Conservation (phyloP, 148 eudicot species). For the Fallopia convolvulus region DNA sequence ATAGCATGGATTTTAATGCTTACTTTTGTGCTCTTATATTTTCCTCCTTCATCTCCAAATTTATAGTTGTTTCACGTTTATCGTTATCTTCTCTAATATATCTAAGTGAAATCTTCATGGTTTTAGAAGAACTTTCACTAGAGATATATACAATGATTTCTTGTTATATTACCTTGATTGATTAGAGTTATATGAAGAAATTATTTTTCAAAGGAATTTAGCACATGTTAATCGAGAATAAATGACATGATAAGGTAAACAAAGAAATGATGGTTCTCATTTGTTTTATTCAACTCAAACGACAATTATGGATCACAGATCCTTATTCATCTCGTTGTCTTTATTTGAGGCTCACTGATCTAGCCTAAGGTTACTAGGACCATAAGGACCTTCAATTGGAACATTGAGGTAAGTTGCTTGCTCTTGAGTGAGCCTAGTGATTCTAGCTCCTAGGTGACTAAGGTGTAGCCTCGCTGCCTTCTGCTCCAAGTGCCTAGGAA, state of each 20-base stretch:
- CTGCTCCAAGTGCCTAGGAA: slow-evolving; percentile 96
- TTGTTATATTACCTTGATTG: no score
- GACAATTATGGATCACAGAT: neutral
- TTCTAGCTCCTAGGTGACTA: slow-evolving; percentile 78
- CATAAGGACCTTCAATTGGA: slow-evolving; percentile 82
- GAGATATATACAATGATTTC: no score
- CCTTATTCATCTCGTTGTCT: neutral
- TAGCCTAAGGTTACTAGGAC: slow-evolving; percentile 26
- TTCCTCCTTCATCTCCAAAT: no score
- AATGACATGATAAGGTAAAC: neutral
- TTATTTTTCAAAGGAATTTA: no score
- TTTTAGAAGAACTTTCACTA: no score
- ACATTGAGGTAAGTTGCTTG: slow-evolving; percentile 82
- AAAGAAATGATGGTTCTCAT: neutral
- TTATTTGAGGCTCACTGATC: neutral
- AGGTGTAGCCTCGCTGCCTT: slow-evolving; percentile 90
- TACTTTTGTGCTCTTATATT: no score
- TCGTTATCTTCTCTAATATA: no score
- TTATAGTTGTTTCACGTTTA: no score
- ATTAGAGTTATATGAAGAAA: no score
- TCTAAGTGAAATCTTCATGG: no score
- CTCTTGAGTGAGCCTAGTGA: slow-evolving; percentile 71
- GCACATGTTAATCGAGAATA: neutral
- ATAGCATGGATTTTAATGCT: no score
- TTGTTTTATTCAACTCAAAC: neutral